Evolutionary conservation across 176 grass and related monocot species (phyloP).

Genomic region (Carex pumila): DNA sequence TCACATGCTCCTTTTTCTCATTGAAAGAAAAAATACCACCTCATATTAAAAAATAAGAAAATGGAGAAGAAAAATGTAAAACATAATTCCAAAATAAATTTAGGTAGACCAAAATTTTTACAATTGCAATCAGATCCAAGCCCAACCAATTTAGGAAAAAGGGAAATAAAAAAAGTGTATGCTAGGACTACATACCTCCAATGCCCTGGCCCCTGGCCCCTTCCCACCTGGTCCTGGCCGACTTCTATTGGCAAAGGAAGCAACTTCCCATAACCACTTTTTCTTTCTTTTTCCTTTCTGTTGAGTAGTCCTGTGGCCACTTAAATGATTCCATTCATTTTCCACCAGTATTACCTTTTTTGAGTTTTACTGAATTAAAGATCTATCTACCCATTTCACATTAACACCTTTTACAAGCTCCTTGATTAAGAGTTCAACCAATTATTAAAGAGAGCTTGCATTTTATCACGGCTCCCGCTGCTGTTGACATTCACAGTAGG

Average conservation of each 20-base stretch:
- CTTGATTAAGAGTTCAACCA: conserved; percentile 5
- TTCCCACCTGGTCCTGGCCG: too few relatives aligned
- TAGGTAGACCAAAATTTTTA: too few relatives aligned
- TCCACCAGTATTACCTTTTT: neutral
- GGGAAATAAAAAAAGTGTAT: too few relatives aligned
- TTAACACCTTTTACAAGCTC: neutral
- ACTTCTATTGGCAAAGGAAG: neutral
- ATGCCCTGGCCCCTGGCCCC: too few relatives aligned
- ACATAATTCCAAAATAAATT: too few relatives aligned
- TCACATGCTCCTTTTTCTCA: too few relatives aligned
- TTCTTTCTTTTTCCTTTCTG: neutral
- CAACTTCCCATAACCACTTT: neutral
- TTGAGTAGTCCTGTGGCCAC: neutral
- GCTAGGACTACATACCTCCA: too few relatives aligned
- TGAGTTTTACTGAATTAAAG: neutral
- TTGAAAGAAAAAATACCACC: too few relatives aligned
- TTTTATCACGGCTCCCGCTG: neutral
- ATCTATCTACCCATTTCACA: neutral
- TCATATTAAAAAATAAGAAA: too few relatives aligned
- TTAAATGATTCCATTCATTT: neutral
- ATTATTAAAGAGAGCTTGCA: conserved; percentile 3
- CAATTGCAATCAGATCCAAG: too few relatives aligned
- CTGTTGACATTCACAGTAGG: neutral
- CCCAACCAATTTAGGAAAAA: too few relatives aligned
- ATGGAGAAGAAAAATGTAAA: too few relatives aligned